Conservation (phyloP, 176 grass and related monocot genomes). For the Luzula sylvatica region DNA sequence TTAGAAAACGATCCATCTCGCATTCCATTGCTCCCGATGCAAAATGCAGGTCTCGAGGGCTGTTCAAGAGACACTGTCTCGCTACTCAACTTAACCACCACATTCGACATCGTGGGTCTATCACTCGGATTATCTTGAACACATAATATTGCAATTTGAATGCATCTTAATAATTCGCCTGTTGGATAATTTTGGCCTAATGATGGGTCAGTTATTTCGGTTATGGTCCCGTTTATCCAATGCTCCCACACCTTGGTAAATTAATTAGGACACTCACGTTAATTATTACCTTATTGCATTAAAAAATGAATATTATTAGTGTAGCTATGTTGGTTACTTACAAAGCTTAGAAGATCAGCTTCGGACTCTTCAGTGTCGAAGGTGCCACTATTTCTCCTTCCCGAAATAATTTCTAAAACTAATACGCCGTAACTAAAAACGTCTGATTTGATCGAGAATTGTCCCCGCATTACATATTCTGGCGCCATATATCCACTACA, state of each 20-base stretch:
- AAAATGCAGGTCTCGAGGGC: constrained; percentile 22
- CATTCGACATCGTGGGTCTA: constrained; percentile 49
- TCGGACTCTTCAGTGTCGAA: constrained; percentile 10
- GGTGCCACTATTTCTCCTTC: constrained; percentile 49
- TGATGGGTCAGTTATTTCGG: constrained; percentile 4
- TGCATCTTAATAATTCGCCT: constrained; percentile 36
- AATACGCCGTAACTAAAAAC: constrained; percentile 85
- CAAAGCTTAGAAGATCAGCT: constrained; percentile 47
- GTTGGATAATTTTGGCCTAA: constrained; percentile 12
- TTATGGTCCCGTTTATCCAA: constrained; percentile 4
- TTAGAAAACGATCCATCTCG: background rate
- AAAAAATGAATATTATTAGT: background rate
- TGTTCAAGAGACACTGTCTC: constrained; percentile 27
- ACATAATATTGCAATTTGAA: constrained; percentile 64
- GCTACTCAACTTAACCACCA: constrained; percentile 53
- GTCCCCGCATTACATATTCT: constrained; percentile 73
- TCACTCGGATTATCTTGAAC: constrained; percentile 65
- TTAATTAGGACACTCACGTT: constrained; percentile 42
- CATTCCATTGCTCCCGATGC: constrained; percentile 2
- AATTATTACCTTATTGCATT: background rate
- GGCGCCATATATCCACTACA: constrained; percentile 90
- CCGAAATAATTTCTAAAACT: constrained; percentile 57
- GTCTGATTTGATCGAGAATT: constrained; percentile 82
- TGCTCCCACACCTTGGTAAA: constrained; percentile 39
- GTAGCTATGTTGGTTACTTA: constrained; percentile 5